A percentile compares a stretch with the other conserved stretches of the same genome.
Conservation (phyloP, 2,329 filamentous ascomycete genomes). For the Trichophyton benhamiae region DNA sequence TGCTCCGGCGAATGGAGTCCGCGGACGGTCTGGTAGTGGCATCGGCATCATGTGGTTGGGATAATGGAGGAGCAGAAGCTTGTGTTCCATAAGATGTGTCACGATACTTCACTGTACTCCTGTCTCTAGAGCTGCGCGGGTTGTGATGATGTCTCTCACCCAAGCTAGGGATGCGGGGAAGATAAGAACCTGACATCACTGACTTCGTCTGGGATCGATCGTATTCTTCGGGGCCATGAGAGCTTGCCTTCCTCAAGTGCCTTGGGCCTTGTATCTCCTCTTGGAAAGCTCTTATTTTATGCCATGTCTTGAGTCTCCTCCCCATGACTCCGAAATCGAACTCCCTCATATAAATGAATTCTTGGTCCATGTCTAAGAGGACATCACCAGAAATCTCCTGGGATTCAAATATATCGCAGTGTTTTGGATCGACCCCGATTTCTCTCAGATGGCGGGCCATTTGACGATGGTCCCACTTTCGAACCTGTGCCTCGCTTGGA, state of each 20-base stretch:
- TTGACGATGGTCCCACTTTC: slow-evolving; percentile 63
- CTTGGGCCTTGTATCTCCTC: slow-evolving; percentile 63
- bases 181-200: slow-evolving; percentile 27
- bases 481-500: slow-evolving; percentile 63
- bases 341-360: slow-evolving; percentile 87
- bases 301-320: slow-evolving; percentile 82
- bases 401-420: slow-evolving; percentile 88
- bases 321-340: slow-evolving; percentile 89
- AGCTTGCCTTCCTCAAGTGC: slow-evolving; percentile 27
- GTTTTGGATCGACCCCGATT: slow-evolving; percentile 69
- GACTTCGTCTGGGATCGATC: slow-evolving; percentile 32
- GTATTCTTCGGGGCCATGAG: slow-evolving; percentile 35
- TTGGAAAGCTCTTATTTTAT: slow-evolving; percentile 85
- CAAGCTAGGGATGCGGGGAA: slow-evolving; percentile 34
- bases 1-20: slow-evolving; percentile 66
- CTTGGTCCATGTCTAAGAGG: slow-evolving; percentile 85
- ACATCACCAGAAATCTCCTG: slow-evolving; percentile 95
- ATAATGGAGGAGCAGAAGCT: slow-evolving; percentile 30
- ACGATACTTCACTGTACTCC: slow-evolving; percentile 9
- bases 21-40: slow-evolving; percentile 53
- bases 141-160: slow-evolving; percentile 15
- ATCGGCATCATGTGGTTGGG: slow-evolving; percentile 31
- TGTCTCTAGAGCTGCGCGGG: slow-evolving; percentile 8
- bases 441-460: slow-evolving; percentile 85
- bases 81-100: slow-evolving; percentile 16